These are phyloP conservation scores for Ganoderma meredithae DNA, from an alignment of 1,284 basidiomycete species.

Conservation along the genomic window DNA sequence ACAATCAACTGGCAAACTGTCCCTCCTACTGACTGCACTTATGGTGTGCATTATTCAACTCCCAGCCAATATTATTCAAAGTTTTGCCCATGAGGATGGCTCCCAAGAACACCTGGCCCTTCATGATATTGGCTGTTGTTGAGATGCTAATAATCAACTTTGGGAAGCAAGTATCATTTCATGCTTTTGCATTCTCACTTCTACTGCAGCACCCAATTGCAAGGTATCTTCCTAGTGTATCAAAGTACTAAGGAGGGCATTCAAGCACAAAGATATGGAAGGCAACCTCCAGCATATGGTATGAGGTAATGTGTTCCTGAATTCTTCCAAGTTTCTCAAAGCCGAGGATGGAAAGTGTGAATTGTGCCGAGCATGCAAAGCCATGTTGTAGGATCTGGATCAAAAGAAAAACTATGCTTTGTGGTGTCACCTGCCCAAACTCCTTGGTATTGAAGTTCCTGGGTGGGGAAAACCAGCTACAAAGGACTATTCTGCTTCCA, in stretches of 20 bases:
- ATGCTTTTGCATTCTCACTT: neutral
- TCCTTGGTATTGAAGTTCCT: neutral
- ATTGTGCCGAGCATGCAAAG: neutral
- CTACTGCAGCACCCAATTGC: neutral
- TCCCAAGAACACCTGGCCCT: neutral
- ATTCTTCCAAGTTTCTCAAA: neutral
- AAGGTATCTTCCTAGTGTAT: neutral
- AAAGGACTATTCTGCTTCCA: neutral
- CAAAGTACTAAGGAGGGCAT: neutral
- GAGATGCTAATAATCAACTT: neutral
- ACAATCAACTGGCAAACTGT: neutral
- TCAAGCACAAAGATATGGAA: neutral
- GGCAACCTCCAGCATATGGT: neutral
- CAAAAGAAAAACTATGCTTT: neutral
- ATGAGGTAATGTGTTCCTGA: neutral
- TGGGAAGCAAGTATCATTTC: neutral
- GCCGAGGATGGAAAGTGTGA: neutral
- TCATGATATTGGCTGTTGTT: neutral
- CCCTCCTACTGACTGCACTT: neutral
- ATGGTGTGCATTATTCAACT: neutral
- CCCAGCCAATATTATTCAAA: neutral
- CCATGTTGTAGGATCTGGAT: neutral
- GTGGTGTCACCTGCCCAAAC: neutral
- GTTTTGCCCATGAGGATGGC: neutral
- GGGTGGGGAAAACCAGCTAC: neutral